Base-by-base conservation (phyloP, 352 stramenopile species). In the Globisporangium paddicum region DNA sequence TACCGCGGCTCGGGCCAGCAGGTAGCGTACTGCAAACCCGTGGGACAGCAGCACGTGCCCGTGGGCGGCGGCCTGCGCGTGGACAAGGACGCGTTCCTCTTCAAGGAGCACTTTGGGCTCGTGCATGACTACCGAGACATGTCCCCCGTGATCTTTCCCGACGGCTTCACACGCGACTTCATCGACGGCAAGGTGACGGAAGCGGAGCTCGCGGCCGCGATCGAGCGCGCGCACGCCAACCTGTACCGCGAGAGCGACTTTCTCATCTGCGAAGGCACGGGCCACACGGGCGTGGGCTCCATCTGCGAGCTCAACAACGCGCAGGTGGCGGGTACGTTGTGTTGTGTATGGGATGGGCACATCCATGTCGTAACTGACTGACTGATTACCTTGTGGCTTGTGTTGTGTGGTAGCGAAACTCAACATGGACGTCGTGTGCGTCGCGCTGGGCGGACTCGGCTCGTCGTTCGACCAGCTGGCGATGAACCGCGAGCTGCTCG, bases 101-200 rank as follows among this genome's bases (percentile, higher is more conserved):
- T 99, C 59, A 97, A 96, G 58, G 94, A 99, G 64, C 90, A 98
- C 71, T 99, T 99, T 62, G 78, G 89, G 23, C 77, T 99, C 34
- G 81, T 98, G 67, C 94, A 98, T 64, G 75, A 97, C 63, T 99
- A 99, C 82, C 75, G 87, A 66, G 76, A 98, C 68, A 99, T 99
- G 97, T 98, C 87, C 57, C 97, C 97, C 30, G 96, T 99, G 26
- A 94, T 99, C 71, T 98, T 99, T 68, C 96, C 96, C 0, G 68
- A 88, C 35, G 96, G 96, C 23, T 99, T 99, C 71, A 99, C 97
- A 41, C 92, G 95, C 65, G 82, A 98, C 55, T 99, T 96, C 64
- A 95, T 99, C 55, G 96, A 99, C 70, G 96, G 96, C 16, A 94
- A 98, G 66, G 86, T 96, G 21, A 96, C 83, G n/a, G 77, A 87